Conservation (phyloP, 306 rosid genomes). For the Argentina anserina region DNA sequence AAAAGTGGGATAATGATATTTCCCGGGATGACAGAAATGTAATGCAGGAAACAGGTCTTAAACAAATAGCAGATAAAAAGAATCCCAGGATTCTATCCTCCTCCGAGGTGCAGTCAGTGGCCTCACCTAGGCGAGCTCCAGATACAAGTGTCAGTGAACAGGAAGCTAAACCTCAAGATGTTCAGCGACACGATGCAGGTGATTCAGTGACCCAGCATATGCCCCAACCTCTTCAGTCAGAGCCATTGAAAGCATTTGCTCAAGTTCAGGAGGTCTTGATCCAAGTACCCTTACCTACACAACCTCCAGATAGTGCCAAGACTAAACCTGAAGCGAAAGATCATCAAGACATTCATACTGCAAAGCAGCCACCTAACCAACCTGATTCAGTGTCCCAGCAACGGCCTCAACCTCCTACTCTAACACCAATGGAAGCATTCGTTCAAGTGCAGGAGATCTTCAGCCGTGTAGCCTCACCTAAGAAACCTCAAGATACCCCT, state of each 20-base stretch:
- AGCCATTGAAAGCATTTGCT: constrained; percentile 1
- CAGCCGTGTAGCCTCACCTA: constrained; percentile 1
- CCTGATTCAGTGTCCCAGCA: constrained; percentile 20
- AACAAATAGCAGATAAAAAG: constrained; percentile 29
- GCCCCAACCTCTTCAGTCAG: constrained; percentile 30
- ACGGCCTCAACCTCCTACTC: constrained; percentile 25
- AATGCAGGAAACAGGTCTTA: constrained; percentile 36
- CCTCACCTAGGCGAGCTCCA: constrained; percentile 38
- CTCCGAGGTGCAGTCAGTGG: constrained; percentile 18
- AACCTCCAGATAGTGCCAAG: not conserved
- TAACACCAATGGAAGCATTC: constrained; percentile 18
- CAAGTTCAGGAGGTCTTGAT: constrained; percentile 15
- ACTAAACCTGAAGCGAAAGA: constrained; percentile 8
- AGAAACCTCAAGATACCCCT: not conserved
- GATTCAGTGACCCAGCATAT: constrained; percentile 21
- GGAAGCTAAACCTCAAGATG: constrained; percentile 28
- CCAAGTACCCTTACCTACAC: not conserved
- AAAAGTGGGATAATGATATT: constrained; percentile 40
- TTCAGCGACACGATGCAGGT: not conserved
- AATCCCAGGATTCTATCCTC: constrained; percentile 13
- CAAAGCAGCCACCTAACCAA: constrained; percentile 17
- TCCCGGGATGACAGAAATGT: constrained; percentile 27
- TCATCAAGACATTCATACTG: constrained; percentile 20
- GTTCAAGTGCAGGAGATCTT: constrained; percentile 17
- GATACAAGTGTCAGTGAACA: constrained; percentile 23